phyloP scores from a whole-genome alignment of 2,329 filamentous ascomycete species.

The Trichoderma endophyticum region DNA sequence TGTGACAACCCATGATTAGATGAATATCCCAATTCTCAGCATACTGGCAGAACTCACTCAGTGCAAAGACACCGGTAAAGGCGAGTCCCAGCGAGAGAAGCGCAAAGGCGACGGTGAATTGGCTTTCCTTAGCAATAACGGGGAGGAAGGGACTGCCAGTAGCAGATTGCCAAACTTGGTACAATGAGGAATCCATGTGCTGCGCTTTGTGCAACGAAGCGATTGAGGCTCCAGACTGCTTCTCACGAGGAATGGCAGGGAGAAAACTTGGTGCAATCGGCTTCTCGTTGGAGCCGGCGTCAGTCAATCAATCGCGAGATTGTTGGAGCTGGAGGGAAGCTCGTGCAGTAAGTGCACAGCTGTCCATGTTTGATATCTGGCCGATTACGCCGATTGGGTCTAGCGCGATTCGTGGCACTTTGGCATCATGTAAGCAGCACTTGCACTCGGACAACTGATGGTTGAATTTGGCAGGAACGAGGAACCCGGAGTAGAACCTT shows the following conservation, averaged over 20 bases:
- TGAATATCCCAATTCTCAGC: neutral
- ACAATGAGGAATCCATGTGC: conserved; percentile 76
- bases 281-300: neutral
- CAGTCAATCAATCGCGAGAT: conserved; percentile 14
- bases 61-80: conserved; percentile 74
- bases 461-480: neutral
- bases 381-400: conserved; percentile 31
- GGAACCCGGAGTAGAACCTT: neutral
- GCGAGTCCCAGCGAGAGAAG: conserved; percentile 70
- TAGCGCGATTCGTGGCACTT: conserved; percentile 26
- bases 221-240: conserved; percentile 2
- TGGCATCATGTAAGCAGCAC: conserved; percentile 1
- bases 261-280: neutral
- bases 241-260: conserved; percentile 4
- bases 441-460: neutral
- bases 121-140: conserved; percentile 72
- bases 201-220: neutral
- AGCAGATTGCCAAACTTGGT: conserved; percentile 91
- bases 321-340: conserved; percentile 5
- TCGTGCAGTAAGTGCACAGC: neutral
- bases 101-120: conserved; percentile 76
- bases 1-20: conserved; percentile 34
- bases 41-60: conserved; percentile 62
- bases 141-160: conserved; percentile 82
- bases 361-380: conserved; percentile 34